Percentiles rank a stretch among this genome's conserved stretches.
Conservation (phyloP, 2,329 filamentous ascomycete species). For the Trichoderma koningiopsis region DNA sequence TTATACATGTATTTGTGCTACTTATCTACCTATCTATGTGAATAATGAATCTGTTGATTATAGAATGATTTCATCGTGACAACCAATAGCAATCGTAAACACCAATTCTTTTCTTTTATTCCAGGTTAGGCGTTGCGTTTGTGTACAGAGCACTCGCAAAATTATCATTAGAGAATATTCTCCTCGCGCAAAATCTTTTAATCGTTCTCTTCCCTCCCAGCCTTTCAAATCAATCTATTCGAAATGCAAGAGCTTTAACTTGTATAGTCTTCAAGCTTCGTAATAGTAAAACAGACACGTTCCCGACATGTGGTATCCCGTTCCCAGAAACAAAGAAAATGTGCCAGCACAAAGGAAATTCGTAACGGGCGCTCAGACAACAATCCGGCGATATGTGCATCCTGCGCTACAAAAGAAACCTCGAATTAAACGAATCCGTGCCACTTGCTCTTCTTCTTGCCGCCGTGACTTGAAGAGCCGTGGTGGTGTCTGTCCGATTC, state of each 20-base stretch:
- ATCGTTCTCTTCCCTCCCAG: no score
- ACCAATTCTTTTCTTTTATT: background rate
- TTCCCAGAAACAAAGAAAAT: constrained; percentile 8
- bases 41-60: background rate
- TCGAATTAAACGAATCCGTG: background rate
- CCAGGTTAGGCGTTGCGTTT: background rate
- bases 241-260: constrained; percentile 5
- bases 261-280: background rate
- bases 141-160: background rate
- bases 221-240: background rate
- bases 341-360: background rate
- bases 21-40: background rate
- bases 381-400: background rate
- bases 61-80: background rate
- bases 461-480: background rate
- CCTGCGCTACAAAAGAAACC: background rate
- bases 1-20: background rate
- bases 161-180: constrained; percentile 12
- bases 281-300: constrained; percentile 9
- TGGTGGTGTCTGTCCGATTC: constrained; percentile 19
- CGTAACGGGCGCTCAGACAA: background rate
- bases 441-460: constrained; percentile 22
- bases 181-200: background rate
- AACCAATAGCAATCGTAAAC: background rate
- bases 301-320: constrained; percentile 8